Conservation (phyloP, 164 flowering plant genomes). For the Sextonia rubra region DNA sequence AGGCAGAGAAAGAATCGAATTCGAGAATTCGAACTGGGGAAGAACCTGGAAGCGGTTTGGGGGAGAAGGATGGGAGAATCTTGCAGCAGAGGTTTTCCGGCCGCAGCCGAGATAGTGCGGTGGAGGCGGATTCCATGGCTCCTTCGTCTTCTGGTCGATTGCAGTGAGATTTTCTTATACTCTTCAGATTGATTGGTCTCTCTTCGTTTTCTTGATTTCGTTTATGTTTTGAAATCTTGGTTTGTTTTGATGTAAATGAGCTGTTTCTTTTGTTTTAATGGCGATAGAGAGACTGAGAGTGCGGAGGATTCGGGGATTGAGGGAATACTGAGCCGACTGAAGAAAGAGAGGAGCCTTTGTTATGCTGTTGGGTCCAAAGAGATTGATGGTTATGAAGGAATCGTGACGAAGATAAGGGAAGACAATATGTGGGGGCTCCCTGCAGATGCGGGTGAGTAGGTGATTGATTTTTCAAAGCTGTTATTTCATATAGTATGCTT, state of each 20-base stretch:
- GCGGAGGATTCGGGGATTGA: conserved; percentile 55
- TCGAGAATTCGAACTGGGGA: not conserved
- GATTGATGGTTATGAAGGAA: conserved; percentile 14
- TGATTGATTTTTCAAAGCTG: not conserved
- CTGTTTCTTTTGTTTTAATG: conserved; percentile 16
- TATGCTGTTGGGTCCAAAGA: conserved; percentile 35
- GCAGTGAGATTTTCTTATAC: conserved; percentile 35
- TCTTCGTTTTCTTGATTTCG: not conserved
- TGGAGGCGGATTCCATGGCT: conserved; percentile 2
- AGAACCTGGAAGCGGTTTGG: not conserved
- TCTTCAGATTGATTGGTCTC: not conserved
- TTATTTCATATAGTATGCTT: not conserved
- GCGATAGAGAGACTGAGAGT: conserved; percentile 42
- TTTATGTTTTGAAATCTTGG: not conserved
- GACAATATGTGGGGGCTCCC: conserved; percentile 15
- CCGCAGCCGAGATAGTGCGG: conserved; percentile 6
- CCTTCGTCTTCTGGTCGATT: conserved; percentile 45
- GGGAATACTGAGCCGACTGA: conserved; percentile 72
- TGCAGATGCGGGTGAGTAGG: conserved; percentile 11
- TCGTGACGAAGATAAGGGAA: conserved; percentile 6
- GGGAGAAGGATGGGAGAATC: conserved; percentile 14
- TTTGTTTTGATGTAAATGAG: not conserved
- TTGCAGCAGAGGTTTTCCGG: conserved; percentile 17
- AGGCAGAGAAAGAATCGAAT: not conserved
- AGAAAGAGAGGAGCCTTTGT: conserved; percentile 50